phyloP scores from a whole-genome alignment of 169 alveolate species.

The Miamiensis avidus region DNA sequence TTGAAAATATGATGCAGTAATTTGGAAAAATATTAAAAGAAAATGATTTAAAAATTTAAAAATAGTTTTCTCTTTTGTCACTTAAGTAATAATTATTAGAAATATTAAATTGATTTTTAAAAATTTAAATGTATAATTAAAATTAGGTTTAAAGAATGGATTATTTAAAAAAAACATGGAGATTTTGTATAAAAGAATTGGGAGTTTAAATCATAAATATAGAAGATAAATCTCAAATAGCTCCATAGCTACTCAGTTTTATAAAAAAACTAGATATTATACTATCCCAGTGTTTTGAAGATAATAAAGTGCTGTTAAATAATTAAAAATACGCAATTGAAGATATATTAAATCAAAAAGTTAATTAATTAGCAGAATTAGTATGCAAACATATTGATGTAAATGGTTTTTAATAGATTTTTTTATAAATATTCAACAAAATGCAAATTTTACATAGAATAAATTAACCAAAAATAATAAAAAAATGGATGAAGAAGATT shows the following conservation, averaged over 20 bases:
- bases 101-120: neutral
- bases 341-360: neutral
- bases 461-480: neutral
- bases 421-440: no score
- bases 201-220: neutral
- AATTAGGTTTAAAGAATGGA: neutral
- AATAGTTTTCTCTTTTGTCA: no score
- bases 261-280: neutral
- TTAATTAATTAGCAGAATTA: neutral
- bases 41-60: no score
- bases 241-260: neutral
- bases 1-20: no score
- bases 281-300: neutral
- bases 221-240: neutral
- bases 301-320: neutral
- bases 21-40: no score
- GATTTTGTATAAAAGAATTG: neutral
- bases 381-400: neutral
- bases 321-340: neutral
- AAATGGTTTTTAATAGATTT: no score
- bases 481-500: slow-evolving; percentile 43
- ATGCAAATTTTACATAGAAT: neutral
- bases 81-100: no score
- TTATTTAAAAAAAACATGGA: neutral
- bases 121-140: no score